Conservation (phyloP, 257 asterid genomes). For the Plantago major region DNA sequence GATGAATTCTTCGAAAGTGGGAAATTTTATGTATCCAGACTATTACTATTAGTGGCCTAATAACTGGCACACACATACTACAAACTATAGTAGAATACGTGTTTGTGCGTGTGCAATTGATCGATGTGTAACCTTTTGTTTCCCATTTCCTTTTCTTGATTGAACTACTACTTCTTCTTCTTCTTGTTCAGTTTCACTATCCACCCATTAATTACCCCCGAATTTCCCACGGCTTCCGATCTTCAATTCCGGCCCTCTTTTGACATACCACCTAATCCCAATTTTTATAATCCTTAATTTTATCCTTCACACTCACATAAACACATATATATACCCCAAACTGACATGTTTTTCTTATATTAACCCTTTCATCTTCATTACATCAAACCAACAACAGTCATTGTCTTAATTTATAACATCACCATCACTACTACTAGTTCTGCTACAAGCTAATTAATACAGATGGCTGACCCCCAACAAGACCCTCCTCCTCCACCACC, state of each 20-base stretch:
- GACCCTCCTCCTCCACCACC: conserved; percentile 17
- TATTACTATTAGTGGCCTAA: background rate
- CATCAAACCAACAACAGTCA: no score
- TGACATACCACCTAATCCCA: background rate
- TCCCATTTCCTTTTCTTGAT: background rate
- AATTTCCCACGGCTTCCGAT: conserved; percentile 44
- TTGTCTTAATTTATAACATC: background rate
- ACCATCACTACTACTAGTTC: background rate
- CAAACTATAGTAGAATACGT: background rate
- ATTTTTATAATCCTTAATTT: background rate
- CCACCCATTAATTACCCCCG: conserved; percentile 24
- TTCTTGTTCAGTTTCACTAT: no score
- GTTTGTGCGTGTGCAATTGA: background rate
- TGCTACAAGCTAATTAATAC: background rate
- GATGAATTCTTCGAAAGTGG: no score
- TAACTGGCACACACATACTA: background rate
- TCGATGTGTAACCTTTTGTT: background rate
- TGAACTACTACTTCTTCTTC: no score
- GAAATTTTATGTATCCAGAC: no score
- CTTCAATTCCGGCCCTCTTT: conserved; percentile 6
- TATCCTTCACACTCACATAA: background rate
- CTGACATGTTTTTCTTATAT: no score
- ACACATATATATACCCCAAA: no score
- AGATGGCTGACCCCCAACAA: conserved; percentile 28
- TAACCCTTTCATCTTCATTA: no score